phyloP scores from a whole-genome alignment of 306 rosid genomes.

The Sphenostylis stenocarpa region DNA sequence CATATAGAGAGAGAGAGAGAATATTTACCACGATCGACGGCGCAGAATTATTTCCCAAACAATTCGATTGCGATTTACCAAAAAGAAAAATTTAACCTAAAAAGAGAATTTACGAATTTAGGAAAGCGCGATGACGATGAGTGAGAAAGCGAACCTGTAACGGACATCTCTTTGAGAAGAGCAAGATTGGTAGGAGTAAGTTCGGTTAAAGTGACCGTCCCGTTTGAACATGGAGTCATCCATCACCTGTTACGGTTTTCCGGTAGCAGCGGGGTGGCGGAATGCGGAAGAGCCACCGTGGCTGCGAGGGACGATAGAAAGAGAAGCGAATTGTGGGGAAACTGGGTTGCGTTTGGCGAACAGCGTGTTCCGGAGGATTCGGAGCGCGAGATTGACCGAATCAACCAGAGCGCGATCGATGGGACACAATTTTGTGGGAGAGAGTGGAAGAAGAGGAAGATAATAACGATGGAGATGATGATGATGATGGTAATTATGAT shows the following conservation, averaged over 20 bases:
- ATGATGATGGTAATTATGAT: no score
- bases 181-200: constrained; percentile 40
- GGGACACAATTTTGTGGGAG: constrained; percentile 29
- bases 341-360: neutral
- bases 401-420: neutral
- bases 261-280: neutral
- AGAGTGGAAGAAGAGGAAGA: neutral
- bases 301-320: neutral
- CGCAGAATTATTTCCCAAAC: neutral
- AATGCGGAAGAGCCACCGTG: constrained; percentile 20
- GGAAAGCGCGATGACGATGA: neutral
- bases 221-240: constrained; percentile 40
- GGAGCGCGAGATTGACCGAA: constrained; percentile 15
- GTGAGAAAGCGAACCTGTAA: constrained; percentile 63
- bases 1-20: neutral
- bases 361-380: constrained; percentile 34
- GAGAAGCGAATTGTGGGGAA: neutral
- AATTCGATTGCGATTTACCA: neutral
- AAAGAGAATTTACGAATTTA: neutral
- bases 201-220: constrained; percentile 40
- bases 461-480: neutral
- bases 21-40: neutral
- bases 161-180: constrained; percentile 73
- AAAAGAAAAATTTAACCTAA: neutral
- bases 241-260: constrained; percentile 37